A percentile compares a stretch with the other conserved stretches of the same genome.
Evolutionary conservation across 1,284 basidiomycete species (phyloP).

Genomic region (Baeospora myosura): DNA sequence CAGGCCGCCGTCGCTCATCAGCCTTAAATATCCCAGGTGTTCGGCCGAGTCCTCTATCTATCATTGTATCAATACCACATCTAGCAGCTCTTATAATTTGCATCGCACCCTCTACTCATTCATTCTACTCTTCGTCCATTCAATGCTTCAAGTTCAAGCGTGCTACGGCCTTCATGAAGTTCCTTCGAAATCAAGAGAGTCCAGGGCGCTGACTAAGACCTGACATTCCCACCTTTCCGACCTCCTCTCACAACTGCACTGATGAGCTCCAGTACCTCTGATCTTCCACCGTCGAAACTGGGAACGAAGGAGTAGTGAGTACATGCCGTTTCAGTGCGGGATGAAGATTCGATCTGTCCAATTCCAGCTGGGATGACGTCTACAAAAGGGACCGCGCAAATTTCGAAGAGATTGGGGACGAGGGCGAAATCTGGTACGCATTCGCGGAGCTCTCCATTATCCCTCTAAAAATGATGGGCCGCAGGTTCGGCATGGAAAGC

Average conservation of each 20-base stretch:
- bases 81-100: not conserved
- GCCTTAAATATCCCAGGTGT: no score
- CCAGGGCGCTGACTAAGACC: slow-evolving; percentile 3
- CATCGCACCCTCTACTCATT: not conserved
- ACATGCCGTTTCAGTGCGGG: not conserved
- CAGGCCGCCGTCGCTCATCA: not conserved
- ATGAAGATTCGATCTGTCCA: slow-evolving; percentile 2
- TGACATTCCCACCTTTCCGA: slow-evolving; percentile 1
- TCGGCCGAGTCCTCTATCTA: not conserved
- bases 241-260: no score
- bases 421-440: slow-evolving; percentile 80
- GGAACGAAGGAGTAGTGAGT: slow-evolving; percentile 62
- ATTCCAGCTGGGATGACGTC: slow-evolving; percentile 60
- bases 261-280: slow-evolving; percentile 15
- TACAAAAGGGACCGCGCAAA: slow-evolving; percentile 68
- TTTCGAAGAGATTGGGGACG: slow-evolving; percentile 78
- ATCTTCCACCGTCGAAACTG: slow-evolving; percentile 45
- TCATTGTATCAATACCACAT: slow-evolving; percentile 1
- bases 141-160: no score
- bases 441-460: not conserved
- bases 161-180: no score
- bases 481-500: slow-evolving; percentile 79
- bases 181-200: not conserved
- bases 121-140: not conserved
- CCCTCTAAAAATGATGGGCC: not conserved